Evolutionary conservation across 2,329 filamentous ascomycete species (phyloP).

Genomic region (Sphaceloma murrayae): DNA sequence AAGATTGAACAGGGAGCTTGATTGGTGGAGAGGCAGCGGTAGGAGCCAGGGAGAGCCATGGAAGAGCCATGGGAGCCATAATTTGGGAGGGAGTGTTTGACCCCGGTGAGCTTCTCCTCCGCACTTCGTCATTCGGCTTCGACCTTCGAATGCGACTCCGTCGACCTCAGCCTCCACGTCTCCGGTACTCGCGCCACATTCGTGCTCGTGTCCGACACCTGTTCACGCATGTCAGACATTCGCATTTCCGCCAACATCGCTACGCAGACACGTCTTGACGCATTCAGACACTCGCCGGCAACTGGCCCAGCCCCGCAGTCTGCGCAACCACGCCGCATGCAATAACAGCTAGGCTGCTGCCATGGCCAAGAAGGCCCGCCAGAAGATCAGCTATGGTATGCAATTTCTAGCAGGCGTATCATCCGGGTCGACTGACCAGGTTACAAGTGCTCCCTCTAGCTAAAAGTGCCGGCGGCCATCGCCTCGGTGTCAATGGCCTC

Average conservation of each 20-base stretch:
- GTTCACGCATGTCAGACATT: no score
- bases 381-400: conserved; percentile 45
- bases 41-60: no score
- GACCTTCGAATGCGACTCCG: neutral
- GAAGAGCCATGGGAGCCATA: no score
- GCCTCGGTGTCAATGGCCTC: conserved; percentile 89
- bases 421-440: neutral
- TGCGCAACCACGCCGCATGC: neutral
- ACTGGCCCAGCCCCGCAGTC: neutral
- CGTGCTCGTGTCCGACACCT: neutral
- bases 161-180: neutral
- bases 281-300: neutral
- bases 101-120: neutral
- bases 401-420: neutral
- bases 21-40: no score
- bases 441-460: conserved; percentile 60
- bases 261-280: neutral
- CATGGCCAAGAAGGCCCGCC: conserved; percentile 45
- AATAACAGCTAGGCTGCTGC: conserved; percentile 1
- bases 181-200: neutral
- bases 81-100: neutral
- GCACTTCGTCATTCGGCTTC: neutral
- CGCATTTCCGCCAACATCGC: no score
- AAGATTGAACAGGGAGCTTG: no score
- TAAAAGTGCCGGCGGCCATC: conserved; percentile 71